Base-by-base conservation (phyloP, 2,329 filamentous ascomycete genomes). In the Emmonsiellopsis sp. region DNA sequence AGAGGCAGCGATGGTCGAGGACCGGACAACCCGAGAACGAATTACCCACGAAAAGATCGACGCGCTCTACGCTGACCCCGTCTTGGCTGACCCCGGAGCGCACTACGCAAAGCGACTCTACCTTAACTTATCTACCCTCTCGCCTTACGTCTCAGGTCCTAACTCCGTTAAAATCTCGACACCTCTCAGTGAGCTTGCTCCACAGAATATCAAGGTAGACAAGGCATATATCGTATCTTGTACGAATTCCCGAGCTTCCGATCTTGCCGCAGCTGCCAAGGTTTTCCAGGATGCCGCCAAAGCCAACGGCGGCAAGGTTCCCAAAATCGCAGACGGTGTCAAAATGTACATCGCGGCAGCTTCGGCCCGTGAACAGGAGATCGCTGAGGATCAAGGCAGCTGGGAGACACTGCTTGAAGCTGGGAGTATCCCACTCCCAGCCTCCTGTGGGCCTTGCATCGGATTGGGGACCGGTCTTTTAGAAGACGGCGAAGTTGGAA, bases 301-400 rank as follows among this genome's bases (percentile, higher is more conserved):
- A 51, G 75, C 74, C 46, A 80, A 82, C 53, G 76, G 75, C 26
- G 86, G 83, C 11, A 74, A 78, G 53, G 71, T 81, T 5, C 79
- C 88, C 16, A 89, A 86, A 71, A 79, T 95, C 54, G 84, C 87
- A 0, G 74, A 81, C 0, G 82, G 85, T 31, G 90, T 96, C 41
- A 79, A 90, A 53, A 84, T 96, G 65, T 96, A 96, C 71, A 87
- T 97, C 57, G 87, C 91, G 0, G 90, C 92, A 0, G 92, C 92
- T 0, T 96, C 91, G 0, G 65, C 82, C 0, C 76, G 80, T 0
- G 91, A 96, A 67, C 90, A 96, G 67, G 69, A 81, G 54, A 76
- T 80, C 0, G 87, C 92, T 0, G 89, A 95, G 69, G 85, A 85
- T 53, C 76, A 81, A 0, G 91, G 92, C 8, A 87, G 92, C 68